Conservation (phyloP, 345 rosid genomes). For the Gossypium longicalyx region DNA sequence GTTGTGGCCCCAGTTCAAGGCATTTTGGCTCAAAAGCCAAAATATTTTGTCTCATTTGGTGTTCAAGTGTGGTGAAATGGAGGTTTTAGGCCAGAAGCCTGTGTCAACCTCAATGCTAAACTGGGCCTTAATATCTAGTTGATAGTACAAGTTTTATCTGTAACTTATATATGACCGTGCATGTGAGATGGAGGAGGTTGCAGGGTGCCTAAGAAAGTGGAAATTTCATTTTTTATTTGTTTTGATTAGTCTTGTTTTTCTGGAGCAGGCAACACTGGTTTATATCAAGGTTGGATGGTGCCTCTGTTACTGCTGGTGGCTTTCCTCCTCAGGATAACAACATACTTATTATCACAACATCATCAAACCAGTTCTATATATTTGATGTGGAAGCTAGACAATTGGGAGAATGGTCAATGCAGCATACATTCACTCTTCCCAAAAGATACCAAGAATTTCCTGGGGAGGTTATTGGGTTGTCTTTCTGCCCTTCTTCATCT, state of each 20-base stretch:
- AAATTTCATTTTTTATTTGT: too few relatives aligned
- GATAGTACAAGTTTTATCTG: background rate
- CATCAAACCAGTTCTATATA: conserved; percentile 76
- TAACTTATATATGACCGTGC: background rate
- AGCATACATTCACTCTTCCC: conserved; percentile 53
- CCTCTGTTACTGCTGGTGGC: conserved; percentile 89
- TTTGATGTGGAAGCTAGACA: conserved; percentile 89
- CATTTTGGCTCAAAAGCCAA: background rate
- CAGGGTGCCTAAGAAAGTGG: background rate
- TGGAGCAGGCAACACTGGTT: conserved; percentile 92
- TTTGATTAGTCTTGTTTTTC: conserved; percentile 4
- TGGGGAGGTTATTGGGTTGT: conserved; percentile 88
- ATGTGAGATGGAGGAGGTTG: background rate
- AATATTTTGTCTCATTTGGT: background rate
- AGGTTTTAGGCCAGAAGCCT: background rate
- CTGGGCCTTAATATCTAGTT: background rate
- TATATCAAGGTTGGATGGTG: conserved; percentile 83
- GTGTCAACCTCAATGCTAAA: background rate
- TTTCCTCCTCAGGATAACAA: conserved; percentile 69
- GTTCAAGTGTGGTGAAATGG: background rate
- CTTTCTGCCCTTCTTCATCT: conserved; percentile 67
- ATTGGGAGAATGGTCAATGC: conserved; percentile 85
- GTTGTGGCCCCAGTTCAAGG: background rate
- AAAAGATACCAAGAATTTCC: conserved; percentile 90
- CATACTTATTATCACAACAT: conserved; percentile 71